These are phyloP conservation scores for Phaeosphaeriaceae sp. DNA, from an alignment of 2,329 filamentous ascomycete genomes.

Conservation along the genomic window DNA sequence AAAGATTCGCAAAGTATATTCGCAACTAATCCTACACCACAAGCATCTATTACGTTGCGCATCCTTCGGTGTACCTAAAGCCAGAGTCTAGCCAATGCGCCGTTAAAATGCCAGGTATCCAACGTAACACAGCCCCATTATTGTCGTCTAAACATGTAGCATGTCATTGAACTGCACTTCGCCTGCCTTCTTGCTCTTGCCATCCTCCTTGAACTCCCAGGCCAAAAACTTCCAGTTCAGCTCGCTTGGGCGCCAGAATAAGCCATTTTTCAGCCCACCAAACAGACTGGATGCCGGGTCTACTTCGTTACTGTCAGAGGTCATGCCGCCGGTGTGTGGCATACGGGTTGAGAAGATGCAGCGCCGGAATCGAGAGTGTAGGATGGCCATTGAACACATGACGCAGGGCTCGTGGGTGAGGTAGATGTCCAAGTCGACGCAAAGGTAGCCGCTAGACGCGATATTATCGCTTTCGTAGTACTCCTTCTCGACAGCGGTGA, in stretches of 20 bases:
- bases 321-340: constrained; percentile 80
- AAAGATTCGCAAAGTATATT: too few species aligned
- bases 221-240: constrained; percentile 85
- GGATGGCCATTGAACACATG: constrained; percentile 95
- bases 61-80: not conserved
- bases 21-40: too few species aligned
- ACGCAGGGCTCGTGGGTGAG: constrained; percentile 94
- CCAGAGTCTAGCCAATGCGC: constrained; percentile 24
- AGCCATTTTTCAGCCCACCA: constrained; percentile 59
- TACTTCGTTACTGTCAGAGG: constrained; percentile 63
- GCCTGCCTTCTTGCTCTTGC: constrained; percentile 9
- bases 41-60: too few species aligned
- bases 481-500: constrained; percentile 69
- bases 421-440: constrained; percentile 91
- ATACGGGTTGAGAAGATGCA: constrained; percentile 83
- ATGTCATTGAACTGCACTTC: not conserved
- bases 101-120: constrained; percentile 30
- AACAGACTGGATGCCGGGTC: constrained; percentile 19
- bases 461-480: constrained; percentile 68
- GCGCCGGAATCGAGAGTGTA: constrained; percentile 89
- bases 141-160: constrained; percentile 37
- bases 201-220: constrained; percentile 69
- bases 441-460: constrained; percentile 83
- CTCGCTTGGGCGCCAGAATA: constrained; percentile 72
- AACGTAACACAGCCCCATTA: constrained; percentile 16